Evolutionary conservation across 2,329 filamentous ascomycete genomes (phyloP), one percentile per base, ranked within the genome.

Genomic region (Epichloe elymi): DNA sequence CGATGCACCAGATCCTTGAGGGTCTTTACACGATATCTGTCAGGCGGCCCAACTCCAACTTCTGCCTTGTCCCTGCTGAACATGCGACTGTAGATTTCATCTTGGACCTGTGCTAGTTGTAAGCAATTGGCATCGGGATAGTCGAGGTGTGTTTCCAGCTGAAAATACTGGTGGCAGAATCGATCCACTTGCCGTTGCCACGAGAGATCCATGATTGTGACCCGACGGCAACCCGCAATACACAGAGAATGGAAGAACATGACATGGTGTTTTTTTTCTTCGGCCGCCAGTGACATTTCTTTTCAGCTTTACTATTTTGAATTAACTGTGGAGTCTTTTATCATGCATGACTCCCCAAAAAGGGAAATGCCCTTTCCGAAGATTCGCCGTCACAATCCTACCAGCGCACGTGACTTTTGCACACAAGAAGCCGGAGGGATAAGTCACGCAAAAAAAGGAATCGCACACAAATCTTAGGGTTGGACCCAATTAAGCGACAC

Each of bases 131-230:
- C 67, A 23, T 76, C 67, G 1, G 88, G 89, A 63, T 83, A 85
- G 46, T 78, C 74, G 37, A 91, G 70, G 7, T 73, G 64, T 0
- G 72, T 69, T 45, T 90, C 80, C 2, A 90, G 71, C 64, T 96
- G 89, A 36, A 91, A 75, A 62, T 88, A 94, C 63, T 95, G 89
- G 54, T 78, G 76, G 57, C 79, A 82, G 62, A 89, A 81, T 17
- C 79, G 75, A 53, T 66, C 59, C 45, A 73, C 63, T 19, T 62
- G 30, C 17, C 38, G 41, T 8, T 37, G 38, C 37, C 49, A 51
- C 23, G 48, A 40, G 35, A 12, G 23, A 36, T 38, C 30, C 51
- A 53, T 53, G 26, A 12, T 20, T 15, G 35, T 15, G n/a, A 19
- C 17, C n/a, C 37, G 5, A 40, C 37, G 33, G 14, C 20, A 48